Conservation (phyloP, 805 yeast species). For the Priceomyces melissophilus region DNA sequence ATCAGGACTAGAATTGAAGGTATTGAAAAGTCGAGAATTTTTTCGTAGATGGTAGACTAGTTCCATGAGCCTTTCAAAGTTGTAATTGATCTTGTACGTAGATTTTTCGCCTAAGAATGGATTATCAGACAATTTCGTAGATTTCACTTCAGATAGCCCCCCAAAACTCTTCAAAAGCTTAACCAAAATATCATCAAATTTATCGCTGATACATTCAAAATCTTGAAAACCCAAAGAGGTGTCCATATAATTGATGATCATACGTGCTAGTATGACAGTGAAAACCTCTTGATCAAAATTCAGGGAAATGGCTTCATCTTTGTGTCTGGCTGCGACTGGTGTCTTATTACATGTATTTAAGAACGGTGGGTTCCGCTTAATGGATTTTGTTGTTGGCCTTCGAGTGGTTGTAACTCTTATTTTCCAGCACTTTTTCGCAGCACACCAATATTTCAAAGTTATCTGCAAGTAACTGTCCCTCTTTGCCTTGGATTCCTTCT, state of each 20-base stretch:
- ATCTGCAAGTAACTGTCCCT: conserved; percentile 32
- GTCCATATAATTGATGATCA: conserved; percentile 33
- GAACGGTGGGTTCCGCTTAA: conserved; percentile 13
- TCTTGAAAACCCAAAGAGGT: conserved; percentile 30
- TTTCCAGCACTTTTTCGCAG: conserved; percentile 14
- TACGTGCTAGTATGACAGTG: conserved; percentile 26
- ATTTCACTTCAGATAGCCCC: conserved; percentile 14
- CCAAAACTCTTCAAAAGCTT: conserved; percentile 27
- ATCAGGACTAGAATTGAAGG: conserved; percentile 43
- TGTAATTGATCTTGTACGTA: conserved; percentile 21
- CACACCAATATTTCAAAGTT: conserved; percentile 27
- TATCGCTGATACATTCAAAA: conserved; percentile 15
- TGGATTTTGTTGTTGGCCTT: conserved; percentile 25
- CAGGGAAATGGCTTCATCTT: conserved; percentile 21
- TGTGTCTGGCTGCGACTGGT: conserved; percentile 18
- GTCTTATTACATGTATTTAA: conserved; percentile 12
- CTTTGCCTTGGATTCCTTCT: conserved; percentile 13
- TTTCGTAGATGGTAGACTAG: conserved; percentile 32
- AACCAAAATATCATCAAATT: conserved; percentile 24
- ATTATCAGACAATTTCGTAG: conserved; percentile 10
- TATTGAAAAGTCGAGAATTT: conserved; percentile 32
- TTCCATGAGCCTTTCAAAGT: conserved; percentile 26
- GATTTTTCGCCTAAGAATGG: conserved; percentile 18
- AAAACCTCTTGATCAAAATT: conserved; percentile 34
- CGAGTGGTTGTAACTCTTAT: conserved; percentile 28